Conservation (phyloP, 352 stramenopile species). For the Phytophthora parvispora region DNA sequence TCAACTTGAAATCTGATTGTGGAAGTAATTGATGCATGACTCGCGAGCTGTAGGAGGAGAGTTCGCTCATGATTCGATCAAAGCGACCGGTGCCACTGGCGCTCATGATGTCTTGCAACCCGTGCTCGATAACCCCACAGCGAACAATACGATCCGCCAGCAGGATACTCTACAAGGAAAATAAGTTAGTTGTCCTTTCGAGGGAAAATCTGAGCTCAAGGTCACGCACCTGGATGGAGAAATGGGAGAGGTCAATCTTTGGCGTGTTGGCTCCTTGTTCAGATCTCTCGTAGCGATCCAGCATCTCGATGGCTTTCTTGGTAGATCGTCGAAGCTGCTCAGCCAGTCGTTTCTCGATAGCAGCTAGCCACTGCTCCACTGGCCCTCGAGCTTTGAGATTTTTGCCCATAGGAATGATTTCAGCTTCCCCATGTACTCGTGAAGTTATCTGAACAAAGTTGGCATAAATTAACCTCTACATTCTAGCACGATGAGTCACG, state of each 20-base stretch:
- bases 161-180: slow-evolving; percentile 40
- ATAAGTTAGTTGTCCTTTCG: not conserved
- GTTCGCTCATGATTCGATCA: slow-evolving; percentile 4
- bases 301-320: slow-evolving; percentile 47
- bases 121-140: slow-evolving; percentile 50
- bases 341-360: slow-evolving; percentile 64
- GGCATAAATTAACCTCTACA: too few relatives aligned
- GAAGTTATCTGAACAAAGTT: slow-evolving; percentile 47
- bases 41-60: slow-evolving; percentile 8
- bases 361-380: slow-evolving; percentile 72
- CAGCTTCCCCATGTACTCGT: slow-evolving; percentile 42
- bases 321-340: slow-evolving; percentile 68
- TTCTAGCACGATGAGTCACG: not conserved
- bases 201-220: not conserved
- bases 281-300: slow-evolving; percentile 19
- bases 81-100: not conserved
- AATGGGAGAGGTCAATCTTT: slow-evolving; percentile 10
- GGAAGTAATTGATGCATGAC: slow-evolving; percentile 11
- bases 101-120: not conserved
- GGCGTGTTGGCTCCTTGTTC: not conserved
- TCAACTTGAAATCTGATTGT: not conserved
- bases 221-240: slow-evolving; percentile 39
- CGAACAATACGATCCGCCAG: slow-evolving; percentile 62
- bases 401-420: slow-evolving; percentile 73
- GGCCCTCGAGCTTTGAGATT: slow-evolving; percentile 80